Conservation (phyloP, 2,329 filamentous ascomycete species). For the Monilinia laxa region DNA sequence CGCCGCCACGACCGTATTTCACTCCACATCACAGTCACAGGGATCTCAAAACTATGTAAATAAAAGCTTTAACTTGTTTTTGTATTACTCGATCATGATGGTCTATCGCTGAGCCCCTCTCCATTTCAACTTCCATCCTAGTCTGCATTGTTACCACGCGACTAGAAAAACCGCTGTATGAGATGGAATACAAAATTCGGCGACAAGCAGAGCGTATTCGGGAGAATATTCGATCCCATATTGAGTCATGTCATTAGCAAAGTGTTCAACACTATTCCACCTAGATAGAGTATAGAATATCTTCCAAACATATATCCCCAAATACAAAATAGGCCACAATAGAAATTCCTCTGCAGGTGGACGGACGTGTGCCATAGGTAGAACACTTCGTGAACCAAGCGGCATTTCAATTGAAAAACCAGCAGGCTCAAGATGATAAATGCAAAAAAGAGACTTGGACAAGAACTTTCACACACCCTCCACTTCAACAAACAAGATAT, state of each 20-base stretch:
- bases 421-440: neutral
- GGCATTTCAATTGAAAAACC: neutral
- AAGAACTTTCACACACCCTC: constrained; percentile 4
- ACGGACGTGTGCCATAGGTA: neutral
- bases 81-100: too few species aligned
- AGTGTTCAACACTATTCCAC: neutral
- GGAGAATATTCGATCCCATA: neutral
- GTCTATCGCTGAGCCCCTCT: too few species aligned
- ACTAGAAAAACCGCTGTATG: neutral
- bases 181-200: neutral
- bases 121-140: neutral
- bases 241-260: neutral
- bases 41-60: too few species aligned
- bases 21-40: too few species aligned
- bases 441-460: neutral
- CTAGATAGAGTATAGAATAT: neutral
- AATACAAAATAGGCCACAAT: neutral
- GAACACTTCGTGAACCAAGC: neutral
- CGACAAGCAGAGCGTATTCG: neutral
- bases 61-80: too few species aligned
- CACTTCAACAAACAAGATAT: constrained; percentile 8
- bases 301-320: neutral
- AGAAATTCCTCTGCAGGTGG: neutral
- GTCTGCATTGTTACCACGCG: neutral
- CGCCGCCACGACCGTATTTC: too few species aligned